Evolutionary conservation across 2,329 filamentous ascomycete genomes (phyloP).

Genomic region (Penicillium sp.): DNA sequence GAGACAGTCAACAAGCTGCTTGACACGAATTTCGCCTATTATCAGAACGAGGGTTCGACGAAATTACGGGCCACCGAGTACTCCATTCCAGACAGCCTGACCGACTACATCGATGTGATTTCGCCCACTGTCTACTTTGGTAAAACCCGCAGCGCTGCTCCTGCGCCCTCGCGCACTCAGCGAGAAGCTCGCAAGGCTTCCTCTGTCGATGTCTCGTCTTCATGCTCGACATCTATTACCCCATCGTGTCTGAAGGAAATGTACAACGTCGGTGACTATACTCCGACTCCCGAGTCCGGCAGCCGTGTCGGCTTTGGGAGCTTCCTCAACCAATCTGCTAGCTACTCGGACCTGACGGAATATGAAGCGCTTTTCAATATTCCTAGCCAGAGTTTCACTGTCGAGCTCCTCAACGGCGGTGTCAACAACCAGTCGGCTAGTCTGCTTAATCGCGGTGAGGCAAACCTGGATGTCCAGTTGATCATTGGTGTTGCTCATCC

Average conservation of each 20-base stretch:
- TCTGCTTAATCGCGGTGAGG: slow-evolving; percentile 47
- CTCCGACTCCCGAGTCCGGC: slow-evolving; percentile 41
- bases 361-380: slow-evolving; percentile 42
- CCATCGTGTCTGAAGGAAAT: slow-evolving; percentile 47
- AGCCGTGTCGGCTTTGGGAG: slow-evolving; percentile 49
- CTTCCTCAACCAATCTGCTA: slow-evolving; percentile 50
- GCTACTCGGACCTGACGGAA: slow-evolving; percentile 43
- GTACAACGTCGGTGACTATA: slow-evolving; percentile 49
- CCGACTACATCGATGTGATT: slow-evolving; percentile 44
- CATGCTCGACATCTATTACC: slow-evolving; percentile 36
- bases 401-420: slow-evolving; percentile 38
- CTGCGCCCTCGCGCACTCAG: neutral
- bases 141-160: slow-evolving; percentile 22
- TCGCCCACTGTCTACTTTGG: slow-evolving; percentile 52
- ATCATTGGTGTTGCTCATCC: slow-evolving; percentile 53
- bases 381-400: slow-evolving; percentile 32
- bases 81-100: slow-evolving; percentile 39
- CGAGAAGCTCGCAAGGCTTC: slow-evolving; percentile 7
- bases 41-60: slow-evolving; percentile 37
- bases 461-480: slow-evolving; percentile 57
- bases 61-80: slow-evolving; percentile 43
- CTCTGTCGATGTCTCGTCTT: slow-evolving; percentile 24
- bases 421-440: slow-evolving; percentile 37
- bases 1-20: slow-evolving; percentile 45
- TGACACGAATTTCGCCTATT: slow-evolving; percentile 46